These are phyloP conservation scores for Chenopodium album DNA, from an alignment of 148 eudicot genomes.

Conservation along the genomic window DNA sequence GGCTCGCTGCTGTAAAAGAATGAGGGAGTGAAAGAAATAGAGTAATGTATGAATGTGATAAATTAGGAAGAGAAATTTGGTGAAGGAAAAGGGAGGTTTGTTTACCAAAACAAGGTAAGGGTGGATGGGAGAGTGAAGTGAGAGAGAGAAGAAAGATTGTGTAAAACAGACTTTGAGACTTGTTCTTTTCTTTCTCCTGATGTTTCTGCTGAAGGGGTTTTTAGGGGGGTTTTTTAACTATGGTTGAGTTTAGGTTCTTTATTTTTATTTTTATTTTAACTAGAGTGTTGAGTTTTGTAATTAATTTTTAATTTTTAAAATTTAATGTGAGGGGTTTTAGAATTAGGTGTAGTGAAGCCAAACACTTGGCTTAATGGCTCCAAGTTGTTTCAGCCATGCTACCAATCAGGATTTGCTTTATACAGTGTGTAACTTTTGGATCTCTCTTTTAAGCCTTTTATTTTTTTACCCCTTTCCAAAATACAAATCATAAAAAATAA, in stretches of 20 bases:
- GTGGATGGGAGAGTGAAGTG: not conserved
- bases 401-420: constrained; percentile 38
- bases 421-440: constrained; percentile 23
- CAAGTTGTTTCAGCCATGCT: constrained; percentile 41
- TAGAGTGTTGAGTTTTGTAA: constrained; percentile 9
- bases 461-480: not conserved
- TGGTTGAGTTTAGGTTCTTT: constrained; percentile 24
- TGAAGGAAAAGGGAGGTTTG: constrained; percentile 44
- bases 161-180: not conserved
- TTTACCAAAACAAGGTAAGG: constrained; percentile 39
- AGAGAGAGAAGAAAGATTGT: not conserved
- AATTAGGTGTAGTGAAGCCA: constrained; percentile 17
- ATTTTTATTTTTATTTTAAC: constrained; percentile 15
- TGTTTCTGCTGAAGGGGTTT: not conserved
- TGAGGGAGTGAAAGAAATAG: too few species aligned
- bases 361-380: constrained; percentile 45
- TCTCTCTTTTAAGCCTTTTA: not conserved
- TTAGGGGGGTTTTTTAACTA: not conserved
- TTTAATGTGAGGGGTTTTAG: not conserved
- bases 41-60: too few species aligned
- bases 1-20: too few species aligned
- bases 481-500: too few species aligned
- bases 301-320: not conserved
- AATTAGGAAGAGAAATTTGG: too few species aligned
- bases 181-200: not conserved